Percentiles rank a stretch among this genome's conserved stretches.
phyloP scores from a whole-genome alignment of 1,284 basidiomycete species.

The Malassezia slooffiae region DNA sequence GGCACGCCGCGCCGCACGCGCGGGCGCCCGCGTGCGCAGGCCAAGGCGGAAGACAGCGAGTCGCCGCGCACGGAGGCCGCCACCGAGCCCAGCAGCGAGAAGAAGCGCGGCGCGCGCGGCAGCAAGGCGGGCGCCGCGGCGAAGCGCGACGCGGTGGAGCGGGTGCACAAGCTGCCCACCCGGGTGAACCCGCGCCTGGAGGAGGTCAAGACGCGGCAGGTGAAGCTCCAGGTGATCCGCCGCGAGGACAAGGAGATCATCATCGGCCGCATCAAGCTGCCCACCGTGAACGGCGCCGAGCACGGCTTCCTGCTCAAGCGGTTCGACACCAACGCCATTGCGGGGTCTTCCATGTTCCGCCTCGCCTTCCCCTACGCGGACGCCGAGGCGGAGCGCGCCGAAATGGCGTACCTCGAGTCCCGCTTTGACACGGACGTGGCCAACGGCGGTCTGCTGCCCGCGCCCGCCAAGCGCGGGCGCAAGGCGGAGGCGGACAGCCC shows the following conservation, averaged over 20 bases:
- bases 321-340: conserved; percentile 89
- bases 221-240: conserved; percentile 73
- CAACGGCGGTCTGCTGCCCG: conserved; percentile 59
- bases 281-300: conserved; percentile 53
- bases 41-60: conserved; percentile 5
- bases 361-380: conserved; percentile 80
- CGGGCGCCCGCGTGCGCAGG: conserved; percentile 7
- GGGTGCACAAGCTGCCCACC: conserved; percentile 28
- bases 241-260: conserved; percentile 71
- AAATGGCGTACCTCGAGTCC: conserved; percentile 72
- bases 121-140: neutral
- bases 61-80: too few species aligned
- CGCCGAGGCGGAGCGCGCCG: conserved; percentile 67
- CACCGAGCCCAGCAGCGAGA: neutral
- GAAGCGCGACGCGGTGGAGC: conserved; percentile 3
- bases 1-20: conserved; percentile 6
- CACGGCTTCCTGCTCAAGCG: conserved; percentile 30
- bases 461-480: conserved; percentile 27
- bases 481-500: conserved; percentile 7
- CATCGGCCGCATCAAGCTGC: conserved; percentile 84
- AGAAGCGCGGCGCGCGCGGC: neutral
- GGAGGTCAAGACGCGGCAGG: conserved; percentile 45
- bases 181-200: conserved; percentile 33
- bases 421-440: conserved; percentile 66
- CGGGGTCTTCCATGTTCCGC: conserved; percentile 93